Evolutionary conservation across 345 rosid species (phyloP), one percentile per base, ranked within the genome.

Genomic region (Lumnitzera racemosa): DNA sequence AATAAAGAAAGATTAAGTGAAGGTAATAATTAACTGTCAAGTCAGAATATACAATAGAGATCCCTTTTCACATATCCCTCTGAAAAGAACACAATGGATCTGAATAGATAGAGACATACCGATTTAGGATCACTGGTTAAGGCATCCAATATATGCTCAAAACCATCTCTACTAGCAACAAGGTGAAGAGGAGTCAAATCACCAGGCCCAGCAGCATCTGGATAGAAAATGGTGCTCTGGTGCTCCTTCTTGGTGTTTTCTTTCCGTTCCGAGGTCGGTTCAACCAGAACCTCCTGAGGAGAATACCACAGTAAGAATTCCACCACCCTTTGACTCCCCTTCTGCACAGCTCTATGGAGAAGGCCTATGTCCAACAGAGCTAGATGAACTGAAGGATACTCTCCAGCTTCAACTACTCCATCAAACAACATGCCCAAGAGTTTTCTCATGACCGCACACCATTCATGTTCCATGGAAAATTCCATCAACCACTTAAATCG

Each of bases 181-280:
- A 83, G 54, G 62, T 86, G 94, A 66, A 86, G 89, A 70, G 94
- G 94, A 51, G 94, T 86, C 82, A 83, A 75, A 56, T 89, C 87
- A 24, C 74, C 85, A 49, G 87, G 83, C 23, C 82, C 89, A 10
- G 61, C 53, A 63, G 60, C 70, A 71, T 86, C 71, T 2, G 89
- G 87, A 49, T 68, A 76, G 56, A 86, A 86, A 23, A 79, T 14
- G 51, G 61, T 67, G 58, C 55, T 31, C 25, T 46, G 49, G 41
- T n/a, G 23, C 66, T 52, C 72, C 47, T 48, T 63, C 10, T 29
- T 72, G n/a, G 17, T 31, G 7, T 11, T 57, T 24, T 51, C 66
- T 67, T 51, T 61, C 62, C 69, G 68, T 68, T 54, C 46, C 23
- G 67, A 47, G 59, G 70, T 75, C 51, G 68, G 17, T 56, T 72